Percentiles rank a stretch among this genome's conserved stretches.
These are phyloP conservation scores for Rhizopogon roseolus DNA, from an alignment of 768 basidiomycete species.

Conservation along the genomic window DNA sequence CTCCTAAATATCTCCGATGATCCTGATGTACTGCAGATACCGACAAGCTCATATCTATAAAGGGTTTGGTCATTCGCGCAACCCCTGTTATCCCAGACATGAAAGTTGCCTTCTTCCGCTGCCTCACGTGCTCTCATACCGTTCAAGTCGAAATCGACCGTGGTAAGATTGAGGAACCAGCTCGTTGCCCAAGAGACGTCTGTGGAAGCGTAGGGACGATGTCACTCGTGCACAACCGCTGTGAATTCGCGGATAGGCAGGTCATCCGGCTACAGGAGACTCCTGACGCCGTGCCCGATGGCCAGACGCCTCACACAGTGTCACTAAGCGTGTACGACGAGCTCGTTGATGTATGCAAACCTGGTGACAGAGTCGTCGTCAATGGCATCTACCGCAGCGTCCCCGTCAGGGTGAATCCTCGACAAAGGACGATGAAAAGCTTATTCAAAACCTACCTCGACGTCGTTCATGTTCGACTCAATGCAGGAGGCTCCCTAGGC, in stretches of 20 bases:
- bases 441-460: conserved; percentile 98
- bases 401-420: conserved; percentile 91
- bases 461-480: conserved; percentile 86
- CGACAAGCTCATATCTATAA: conserved; percentile 94
- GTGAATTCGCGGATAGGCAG: conserved; percentile 94
- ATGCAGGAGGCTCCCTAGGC: conserved; percentile 55
- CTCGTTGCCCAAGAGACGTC: conserved; percentile 87
- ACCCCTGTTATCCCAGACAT: conserved; percentile 99
- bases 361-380: conserved; percentile 87
- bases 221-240: conserved; percentile 95
- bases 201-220: conserved; percentile 87
- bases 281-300: conserved; percentile 95
- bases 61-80: conserved; percentile 94
- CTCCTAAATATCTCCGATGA: neutral
- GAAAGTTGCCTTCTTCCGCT: conserved; percentile 98
- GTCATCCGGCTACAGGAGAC: conserved; percentile 96
- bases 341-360: conserved; percentile 93
- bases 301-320: conserved; percentile 97
- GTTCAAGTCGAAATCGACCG: conserved; percentile 95
- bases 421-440: conserved; percentile 87
- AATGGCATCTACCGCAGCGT: conserved; percentile 95
- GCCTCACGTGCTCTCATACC: conserved; percentile 93
- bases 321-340: conserved; percentile 98
- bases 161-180: conserved; percentile 95
- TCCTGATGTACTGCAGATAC: conserved; percentile 58